These are phyloP conservation scores for Leucocoprinus birnbaumii DNA, from an alignment of 768 basidiomycete genomes.

Conservation along the genomic window DNA sequence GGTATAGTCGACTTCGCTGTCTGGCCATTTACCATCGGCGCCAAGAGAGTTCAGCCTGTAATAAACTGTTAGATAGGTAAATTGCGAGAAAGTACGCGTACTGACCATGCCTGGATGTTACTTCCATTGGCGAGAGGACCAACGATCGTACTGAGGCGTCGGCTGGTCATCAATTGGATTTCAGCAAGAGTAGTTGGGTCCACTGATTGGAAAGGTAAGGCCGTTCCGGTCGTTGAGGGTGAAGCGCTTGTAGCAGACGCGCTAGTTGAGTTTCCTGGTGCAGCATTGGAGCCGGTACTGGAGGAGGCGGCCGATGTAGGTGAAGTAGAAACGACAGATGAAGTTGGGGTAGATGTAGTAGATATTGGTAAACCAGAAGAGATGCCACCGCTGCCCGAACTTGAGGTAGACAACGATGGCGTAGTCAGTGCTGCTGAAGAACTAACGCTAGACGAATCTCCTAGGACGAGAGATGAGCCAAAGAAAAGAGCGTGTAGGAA, in stretches of 20 bases:
- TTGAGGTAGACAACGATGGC: background rate
- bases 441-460: background rate
- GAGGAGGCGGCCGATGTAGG: too few species aligned
- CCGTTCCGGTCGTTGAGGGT: background rate
- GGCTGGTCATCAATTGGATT: conserved; percentile 18
- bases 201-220: background rate
- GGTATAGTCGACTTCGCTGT: conserved; percentile 54
- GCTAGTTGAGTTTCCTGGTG: background rate
- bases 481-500: background rate
- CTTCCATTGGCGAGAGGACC: conserved; percentile 29
- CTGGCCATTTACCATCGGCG: conserved; percentile 51
- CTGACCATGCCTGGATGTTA: conserved; percentile 40
- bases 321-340: background rate
- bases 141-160: conserved; percentile 41
- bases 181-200: conserved; percentile 5
- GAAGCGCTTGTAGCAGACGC: too few species aligned
- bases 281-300: background rate
- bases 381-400: too few species aligned
- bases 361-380: background rate
- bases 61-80: background rate
- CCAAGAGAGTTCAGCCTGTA: conserved; percentile 46
- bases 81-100: background rate
- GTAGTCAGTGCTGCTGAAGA: background rate
- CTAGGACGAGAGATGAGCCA: background rate
- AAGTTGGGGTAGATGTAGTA: background rate